Base-by-base conservation (phyloP, 768 basidiomycete genomes). In the Austroboletus eburneus region DNA sequence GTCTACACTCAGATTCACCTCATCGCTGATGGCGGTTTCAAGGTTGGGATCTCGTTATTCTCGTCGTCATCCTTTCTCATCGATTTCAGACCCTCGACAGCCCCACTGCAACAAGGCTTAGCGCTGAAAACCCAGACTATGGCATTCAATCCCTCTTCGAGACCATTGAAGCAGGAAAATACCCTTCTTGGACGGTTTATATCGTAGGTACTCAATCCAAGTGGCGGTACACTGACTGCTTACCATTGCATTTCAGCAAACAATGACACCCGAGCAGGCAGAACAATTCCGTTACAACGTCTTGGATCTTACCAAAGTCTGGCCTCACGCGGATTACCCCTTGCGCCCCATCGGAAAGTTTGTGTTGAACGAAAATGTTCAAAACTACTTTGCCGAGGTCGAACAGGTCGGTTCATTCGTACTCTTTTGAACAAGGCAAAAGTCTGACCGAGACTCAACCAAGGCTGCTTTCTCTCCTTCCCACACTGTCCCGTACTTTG, bases 381-480 rank as follows among this genome's bases (percentile, higher is more conserved):
- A 84, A 63, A 91, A 91, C 72, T 96, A 91, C 78, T 96, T 96
- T 49, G 84, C 91, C 42, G 94, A 97, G 72, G 84, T 93, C 38
- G 94, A 98, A 67, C 92, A 97, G 73, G 86, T 88, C 29, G 54
- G 74, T 50, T 10, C 25, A 62, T 16, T n/a, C n/a, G n/a, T 56
- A 52, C 65, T 67, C 51, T 65, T 54, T 40, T 6, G 23, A 25
- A 22, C 35, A 38, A n/a, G 9, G n/a, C 42, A 12, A 46, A 23
- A 24, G 57, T 50, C 18, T 55, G 18, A 54, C 25, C 8, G 13
- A 30, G 39, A 22, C 24, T 17, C 13, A 12, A 40, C 23, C 21
- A 48, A 85, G 78, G 73, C 70, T 49, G 92, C 92, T 3, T 94
- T 91, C 76, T 80, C 91, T 17, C 94, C 94, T 0, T 87, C 90